A percentile compares a stretch with the other conserved stretches of the same genome.
Evolutionary conservation across 1,139 yeast genomes (phyloP).

Genomic region (Kodamaea arcana): DNA sequence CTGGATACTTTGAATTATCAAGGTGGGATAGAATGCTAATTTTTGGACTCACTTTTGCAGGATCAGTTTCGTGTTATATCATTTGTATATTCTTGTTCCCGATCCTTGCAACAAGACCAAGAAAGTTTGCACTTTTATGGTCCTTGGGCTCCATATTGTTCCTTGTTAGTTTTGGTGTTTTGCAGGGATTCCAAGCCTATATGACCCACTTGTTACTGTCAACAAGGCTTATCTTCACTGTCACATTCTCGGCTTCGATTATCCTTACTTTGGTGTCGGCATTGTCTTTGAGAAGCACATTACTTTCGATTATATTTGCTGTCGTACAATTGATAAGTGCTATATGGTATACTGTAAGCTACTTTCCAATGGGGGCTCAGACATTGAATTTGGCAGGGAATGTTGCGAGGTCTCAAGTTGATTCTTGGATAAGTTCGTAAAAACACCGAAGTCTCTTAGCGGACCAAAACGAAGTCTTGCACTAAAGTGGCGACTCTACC

Average conservation of each 20-base stretch:
- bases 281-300: constrained; percentile 42
- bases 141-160: constrained; percentile 58
- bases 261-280: constrained; percentile 46
- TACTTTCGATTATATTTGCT: constrained; percentile 51
- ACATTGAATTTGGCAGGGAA: constrained; percentile 51
- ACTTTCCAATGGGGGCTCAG: constrained; percentile 59
- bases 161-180: constrained; percentile 52
- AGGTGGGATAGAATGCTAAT: constrained; percentile 58
- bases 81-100: constrained; percentile 58
- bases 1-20: constrained; percentile 47
- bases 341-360: constrained; percentile 56
- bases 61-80: constrained; percentile 49
- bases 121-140: constrained; percentile 60
- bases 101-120: constrained; percentile 49
- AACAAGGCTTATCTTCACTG: constrained; percentile 50
- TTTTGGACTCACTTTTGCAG: constrained; percentile 53
- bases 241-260: constrained; percentile 47
- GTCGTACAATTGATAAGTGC: constrained; percentile 49
- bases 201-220: constrained; percentile 45
- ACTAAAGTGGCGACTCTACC: too few species aligned
- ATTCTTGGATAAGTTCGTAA: constrained; percentile 50
- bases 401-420: constrained; percentile 57
- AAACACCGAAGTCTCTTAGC: neutral
- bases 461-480: neutral
- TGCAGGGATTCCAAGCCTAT: constrained; percentile 52